Evolutionary conservation across 2,329 filamentous ascomycete species (phyloP), one percentile per base, ranked within the genome.

Genomic region (Aspergillus pseudoterreus): DNA sequence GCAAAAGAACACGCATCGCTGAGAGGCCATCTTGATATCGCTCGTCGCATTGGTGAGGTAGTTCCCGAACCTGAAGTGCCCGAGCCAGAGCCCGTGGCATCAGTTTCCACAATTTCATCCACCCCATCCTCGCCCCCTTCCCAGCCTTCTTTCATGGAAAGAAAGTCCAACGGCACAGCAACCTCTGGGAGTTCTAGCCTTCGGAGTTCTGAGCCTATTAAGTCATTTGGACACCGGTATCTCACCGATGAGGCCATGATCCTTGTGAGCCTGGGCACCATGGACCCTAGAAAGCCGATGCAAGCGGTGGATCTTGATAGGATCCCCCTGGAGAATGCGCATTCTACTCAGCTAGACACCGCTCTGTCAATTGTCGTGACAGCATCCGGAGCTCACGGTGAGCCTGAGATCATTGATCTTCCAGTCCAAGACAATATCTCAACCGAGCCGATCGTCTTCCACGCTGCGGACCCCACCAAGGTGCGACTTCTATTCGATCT

Each of bases 181-280:
- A 56, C 63, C 6, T 50, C 69, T 78, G 84, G 46, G 73, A 62
- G 55, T 57, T 55, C 64, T 61, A 49, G 57, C 8, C 35, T 56
- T 27, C 65, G 67, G 35, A 58, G 79, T 6, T 76, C 85, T 2
- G 90, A 96, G 57, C 87, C 92, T 4, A 82, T 97, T 58, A 97
- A 97, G 72, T 89, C 90, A 1, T 99, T 97, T 70, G 94, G 94
- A 50, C 94, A 99, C 76, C 85, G 92, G 49, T 99, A 97, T 71
- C 80, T 99, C 46, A 95, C 85, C 15, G 84, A 95, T 47, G 86
- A 95, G 63, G 89, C 89, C 56, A 85, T 99, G 77, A 83, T 99
- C 4, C 78, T 97, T 45, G 92, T 99, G 62, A 96, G 90, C 63
- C 76, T 99, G 8, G 94, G 94, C 0, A 92, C 90, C 0, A 96